Evolutionary conservation across 176 grass and related monocot species (phyloP).

Genomic region (Pontederia crassipes): DNA sequence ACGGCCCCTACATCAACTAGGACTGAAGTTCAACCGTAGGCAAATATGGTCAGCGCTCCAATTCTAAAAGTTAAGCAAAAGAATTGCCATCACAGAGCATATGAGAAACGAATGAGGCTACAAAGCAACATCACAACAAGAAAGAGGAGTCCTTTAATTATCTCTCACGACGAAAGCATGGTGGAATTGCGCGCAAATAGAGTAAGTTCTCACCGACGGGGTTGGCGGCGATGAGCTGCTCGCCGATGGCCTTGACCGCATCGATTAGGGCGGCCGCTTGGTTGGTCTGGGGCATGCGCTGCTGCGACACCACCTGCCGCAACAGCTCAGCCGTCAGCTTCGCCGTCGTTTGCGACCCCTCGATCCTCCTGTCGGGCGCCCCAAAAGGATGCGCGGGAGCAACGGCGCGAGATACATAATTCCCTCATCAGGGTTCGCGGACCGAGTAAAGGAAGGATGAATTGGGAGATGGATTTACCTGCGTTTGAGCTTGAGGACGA

Average conservation of each 20-base stretch:
- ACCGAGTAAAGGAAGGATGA: not conserved
- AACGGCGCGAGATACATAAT: not conserved
- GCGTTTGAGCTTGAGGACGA: slow-evolving; percentile 74
- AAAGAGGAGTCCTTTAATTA: too few species aligned
- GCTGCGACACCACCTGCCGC: slow-evolving; percentile 74
- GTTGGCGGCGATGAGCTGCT: slow-evolving; percentile 85
- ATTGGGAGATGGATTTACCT: slow-evolving; percentile 22
- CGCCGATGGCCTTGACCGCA: slow-evolving; percentile 55
- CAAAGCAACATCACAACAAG: too few species aligned
- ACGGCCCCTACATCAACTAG: too few species aligned
- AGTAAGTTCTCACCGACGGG: slow-evolving; percentile 36
- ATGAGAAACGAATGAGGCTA: too few species aligned
- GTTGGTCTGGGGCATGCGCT: slow-evolving; percentile 59
- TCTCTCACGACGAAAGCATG: not conserved
- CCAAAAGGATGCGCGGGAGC: not conserved
- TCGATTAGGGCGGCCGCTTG: slow-evolving; percentile 58
- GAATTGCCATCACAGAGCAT: too few species aligned
- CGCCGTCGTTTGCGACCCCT: slow-evolving; percentile 75
- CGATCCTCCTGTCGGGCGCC: slow-evolving; percentile 44
- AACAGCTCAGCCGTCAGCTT: slow-evolving; percentile 83
- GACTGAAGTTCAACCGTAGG: too few species aligned
- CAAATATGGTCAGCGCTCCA: too few species aligned
- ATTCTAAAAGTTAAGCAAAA: too few species aligned
- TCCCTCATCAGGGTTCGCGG: not conserved
- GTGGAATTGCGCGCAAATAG: not conserved